phyloP scores from a whole-genome alignment of 176 grass and related monocot species.

The Stipa capillata region DNA sequence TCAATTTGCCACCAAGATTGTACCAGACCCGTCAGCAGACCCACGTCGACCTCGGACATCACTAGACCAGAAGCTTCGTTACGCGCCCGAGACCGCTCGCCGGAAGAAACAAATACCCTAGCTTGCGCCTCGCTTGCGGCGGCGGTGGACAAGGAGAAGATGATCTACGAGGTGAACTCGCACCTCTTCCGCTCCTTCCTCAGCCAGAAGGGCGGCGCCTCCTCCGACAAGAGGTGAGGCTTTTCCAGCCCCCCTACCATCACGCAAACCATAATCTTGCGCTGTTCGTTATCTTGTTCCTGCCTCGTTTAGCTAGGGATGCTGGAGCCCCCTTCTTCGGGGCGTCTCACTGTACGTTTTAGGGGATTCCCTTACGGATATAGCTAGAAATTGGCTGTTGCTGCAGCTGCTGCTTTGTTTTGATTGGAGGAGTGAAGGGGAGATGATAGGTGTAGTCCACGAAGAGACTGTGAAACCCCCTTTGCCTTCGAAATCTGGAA shows the following conservation, averaged over 20 bases:
- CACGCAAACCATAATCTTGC: not conserved
- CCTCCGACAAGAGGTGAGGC: conserved; percentile 46
- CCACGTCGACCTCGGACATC: too few species aligned
- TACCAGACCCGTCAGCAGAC: too few species aligned
- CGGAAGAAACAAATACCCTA: conserved; percentile 59
- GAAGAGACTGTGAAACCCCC: not conserved
- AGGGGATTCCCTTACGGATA: not conserved
- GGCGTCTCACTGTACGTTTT: not conserved
- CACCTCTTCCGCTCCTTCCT: conserved; percentile 80
- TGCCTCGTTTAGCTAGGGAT: not conserved
- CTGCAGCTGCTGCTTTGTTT: not conserved
- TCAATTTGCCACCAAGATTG: too few species aligned
- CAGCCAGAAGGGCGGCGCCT: conserved; percentile 61
- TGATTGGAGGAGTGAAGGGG: not conserved
- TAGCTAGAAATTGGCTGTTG: not conserved
- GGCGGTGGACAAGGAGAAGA: conserved; percentile 2
- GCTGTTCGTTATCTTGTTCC: not conserved
- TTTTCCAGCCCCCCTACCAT: not conserved
- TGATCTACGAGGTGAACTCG: conserved; percentile 77
- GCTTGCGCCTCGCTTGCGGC: not conserved
- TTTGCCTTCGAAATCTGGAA: not conserved
- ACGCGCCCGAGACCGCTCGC: not conserved
- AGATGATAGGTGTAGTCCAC: not conserved
- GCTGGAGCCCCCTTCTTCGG: not conserved
- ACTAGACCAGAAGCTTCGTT: not conserved